phyloP scores from a whole-genome alignment of 805 yeast species.

The Priceomyces haplophilus region DNA sequence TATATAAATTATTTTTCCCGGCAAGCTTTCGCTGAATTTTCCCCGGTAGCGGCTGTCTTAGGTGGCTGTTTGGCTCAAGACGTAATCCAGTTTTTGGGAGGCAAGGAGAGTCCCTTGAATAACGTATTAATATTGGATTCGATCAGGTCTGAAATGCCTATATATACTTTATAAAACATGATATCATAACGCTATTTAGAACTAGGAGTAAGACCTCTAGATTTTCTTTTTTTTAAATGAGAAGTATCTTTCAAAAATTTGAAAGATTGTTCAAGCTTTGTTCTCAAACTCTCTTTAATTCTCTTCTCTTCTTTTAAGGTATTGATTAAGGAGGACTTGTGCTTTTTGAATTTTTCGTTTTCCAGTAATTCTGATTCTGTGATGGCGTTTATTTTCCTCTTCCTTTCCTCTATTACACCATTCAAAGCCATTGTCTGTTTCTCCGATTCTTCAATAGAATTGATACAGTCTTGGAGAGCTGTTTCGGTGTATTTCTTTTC shows the following conservation, averaged over 20 bases:
- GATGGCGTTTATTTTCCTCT: constrained; percentile 18
- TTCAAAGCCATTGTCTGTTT: constrained; percentile 23
- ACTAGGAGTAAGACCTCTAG: constrained; percentile 37
- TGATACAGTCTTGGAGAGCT: constrained; percentile 54
- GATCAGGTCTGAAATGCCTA: constrained; percentile 67
- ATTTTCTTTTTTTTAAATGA: constrained; percentile 41
- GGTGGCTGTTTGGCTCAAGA: constrained; percentile 94
- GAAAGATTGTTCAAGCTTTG: constrained; percentile 30
- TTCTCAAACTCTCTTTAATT: constrained; percentile 22
- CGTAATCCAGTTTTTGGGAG: constrained; percentile 75
- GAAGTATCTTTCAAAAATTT: constrained; percentile 37
- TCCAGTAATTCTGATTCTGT: constrained; percentile 21
- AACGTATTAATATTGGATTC: constrained; percentile 81
- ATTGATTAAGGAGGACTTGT: constrained; percentile 16
- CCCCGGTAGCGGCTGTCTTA: constrained; percentile 80
- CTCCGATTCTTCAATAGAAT: constrained; percentile 47
- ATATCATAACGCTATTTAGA: constrained; percentile 5
- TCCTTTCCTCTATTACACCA: constrained; percentile 14
- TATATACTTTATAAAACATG: constrained; percentile 52
- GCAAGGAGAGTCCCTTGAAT: constrained; percentile 75
- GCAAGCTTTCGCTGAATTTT: constrained; percentile 62
- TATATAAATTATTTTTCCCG: constrained; percentile 38
- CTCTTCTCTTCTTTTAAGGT: constrained; percentile 23
- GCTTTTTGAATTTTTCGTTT: constrained; percentile 16
- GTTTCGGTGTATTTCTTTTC: constrained; percentile 64